Evolutionary conservation across 2,329 filamentous ascomycete genomes (phyloP), one percentile per base, ranked within the genome.

Genomic region (Chrysoporthe austroafricana): DNA sequence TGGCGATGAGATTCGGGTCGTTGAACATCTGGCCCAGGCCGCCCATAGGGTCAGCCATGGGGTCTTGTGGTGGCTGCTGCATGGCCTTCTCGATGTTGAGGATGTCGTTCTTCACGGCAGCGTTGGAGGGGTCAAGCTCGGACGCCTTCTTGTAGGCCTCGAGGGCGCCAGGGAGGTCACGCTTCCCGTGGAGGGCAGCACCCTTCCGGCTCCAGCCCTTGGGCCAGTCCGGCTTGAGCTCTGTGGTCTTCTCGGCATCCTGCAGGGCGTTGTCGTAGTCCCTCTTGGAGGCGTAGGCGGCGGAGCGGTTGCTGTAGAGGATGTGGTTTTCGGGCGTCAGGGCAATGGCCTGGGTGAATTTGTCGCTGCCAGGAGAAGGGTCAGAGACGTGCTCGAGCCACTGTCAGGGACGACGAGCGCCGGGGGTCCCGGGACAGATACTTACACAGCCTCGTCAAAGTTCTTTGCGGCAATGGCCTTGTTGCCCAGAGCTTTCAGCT

Each of bases 381-480:
- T 60, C 60, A 70, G 69, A 32, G 36, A n/a, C 13, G 14, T 32
- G 32, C 11, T 18, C 36, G 34, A 44, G 16, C 9, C n/a, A 42
- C 11, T 18, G 7, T 16, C 26, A 44, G 1, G 36, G 14, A 14
- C 44, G 21, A 46, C 14, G 14, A 21, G 34, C 4, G 13, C 13
- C 34, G 11, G 39, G n/a, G 26, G 14, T 21, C 34, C 18, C 9
- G 1, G 5, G 39, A 13, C 4, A 44, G 36, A 57, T 43, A 89
- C 93, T 82, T 87, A 98, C 95, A 97, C 89, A 77, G 96, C 96
- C 79, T 95, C 93, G 76, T 94, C 87, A 80, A 97, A 99, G 82
- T 98, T 94, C 87, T 98, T 98, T 71, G 93, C 94, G 73, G 93
- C 91, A 81, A 99, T 99, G 81, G 96, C 94, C 86, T 97, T 97